These are phyloP conservation scores for Suhomyces guaymorum DNA, from an alignment of 1,139 yeast species.

Conservation along the genomic window DNA sequence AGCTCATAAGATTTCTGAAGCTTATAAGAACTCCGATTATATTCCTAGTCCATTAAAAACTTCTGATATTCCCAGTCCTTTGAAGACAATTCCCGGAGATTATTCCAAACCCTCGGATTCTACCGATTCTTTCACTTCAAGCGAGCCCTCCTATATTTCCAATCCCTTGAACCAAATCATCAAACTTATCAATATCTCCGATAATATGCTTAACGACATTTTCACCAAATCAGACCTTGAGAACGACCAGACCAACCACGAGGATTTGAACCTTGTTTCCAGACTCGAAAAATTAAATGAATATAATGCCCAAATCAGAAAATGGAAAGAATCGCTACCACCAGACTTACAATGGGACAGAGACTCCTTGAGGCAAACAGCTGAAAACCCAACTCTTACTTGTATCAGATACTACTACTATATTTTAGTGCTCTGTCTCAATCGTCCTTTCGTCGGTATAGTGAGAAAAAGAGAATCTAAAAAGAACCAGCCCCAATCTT, in stretches of 20 bases:
- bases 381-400: constrained; percentile 51
- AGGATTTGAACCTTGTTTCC: constrained; percentile 34
- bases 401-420: constrained; percentile 60
- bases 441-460: constrained; percentile 56
- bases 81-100: too few species aligned
- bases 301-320: constrained; percentile 50
- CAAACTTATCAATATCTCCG: constrained; percentile 53
- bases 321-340: constrained; percentile 53
- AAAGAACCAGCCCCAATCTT: constrained; percentile 11
- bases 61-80: too few species aligned
- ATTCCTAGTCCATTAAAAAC: too few species aligned
- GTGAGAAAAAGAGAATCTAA: constrained; percentile 9
- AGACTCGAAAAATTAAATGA: constrained; percentile 42
- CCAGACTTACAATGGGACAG: constrained; percentile 53
- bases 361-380: constrained; percentile 40
- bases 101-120: too few species aligned
- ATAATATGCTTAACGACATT: constrained; percentile 55
- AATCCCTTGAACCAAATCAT: constrained; percentile 49
- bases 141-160: constrained; percentile 45
- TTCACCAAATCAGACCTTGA: constrained; percentile 38
- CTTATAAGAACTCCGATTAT: too few species aligned
- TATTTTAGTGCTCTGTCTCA: constrained; percentile 55
- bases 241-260: constrained; percentile 18
- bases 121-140: too few species aligned
- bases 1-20: too few species aligned